Conservation (phyloP, 176 grass and related monocot genomes). For the Oropetium thomaeum region DNA sequence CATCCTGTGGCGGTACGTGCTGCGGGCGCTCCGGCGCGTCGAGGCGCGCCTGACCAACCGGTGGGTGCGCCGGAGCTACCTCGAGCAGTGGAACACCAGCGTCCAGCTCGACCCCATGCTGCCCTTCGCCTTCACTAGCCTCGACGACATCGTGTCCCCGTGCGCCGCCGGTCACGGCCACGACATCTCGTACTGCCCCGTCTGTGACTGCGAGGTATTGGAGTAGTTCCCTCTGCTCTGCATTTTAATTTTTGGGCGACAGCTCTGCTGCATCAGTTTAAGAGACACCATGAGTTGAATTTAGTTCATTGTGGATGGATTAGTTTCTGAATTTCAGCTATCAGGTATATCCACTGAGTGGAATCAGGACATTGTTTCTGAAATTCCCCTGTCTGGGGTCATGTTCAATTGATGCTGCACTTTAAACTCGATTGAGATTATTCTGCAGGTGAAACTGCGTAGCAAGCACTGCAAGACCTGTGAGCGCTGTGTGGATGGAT, state of each 20-base stretch:
- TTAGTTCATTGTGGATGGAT: neutral
- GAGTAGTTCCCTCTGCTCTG: neutral
- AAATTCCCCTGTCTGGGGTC: neutral
- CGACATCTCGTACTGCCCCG: constrained; percentile 79
- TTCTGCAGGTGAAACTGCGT: constrained; percentile 73
- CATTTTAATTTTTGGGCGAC: too few relatives aligned
- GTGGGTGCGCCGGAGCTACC: constrained; percentile 82
- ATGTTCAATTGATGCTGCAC: neutral
- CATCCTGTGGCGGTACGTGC: constrained; percentile 60
- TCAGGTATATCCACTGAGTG: neutral
- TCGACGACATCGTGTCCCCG: constrained; percentile 65
- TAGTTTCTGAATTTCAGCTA: neutral
- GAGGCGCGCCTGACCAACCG: constrained; percentile 62
- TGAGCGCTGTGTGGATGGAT: constrained; percentile 91
- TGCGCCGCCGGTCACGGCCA: constrained; percentile 33
- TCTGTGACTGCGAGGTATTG: constrained; percentile 91
- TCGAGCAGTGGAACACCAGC: constrained; percentile 70
- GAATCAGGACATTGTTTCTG: neutral
- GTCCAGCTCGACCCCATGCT: constrained; percentile 82
- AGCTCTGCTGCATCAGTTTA: neutral
- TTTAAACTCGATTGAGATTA: neutral
- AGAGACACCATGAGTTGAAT: neutral
- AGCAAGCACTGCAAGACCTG: constrained; percentile 99
- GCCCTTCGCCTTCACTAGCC: constrained; percentile 75
- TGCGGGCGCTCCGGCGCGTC: constrained; percentile 47